Evolutionary conservation across 2,329 filamentous ascomycete genomes (phyloP).

Genomic region (Chaetomiaceae sp.): DNA sequence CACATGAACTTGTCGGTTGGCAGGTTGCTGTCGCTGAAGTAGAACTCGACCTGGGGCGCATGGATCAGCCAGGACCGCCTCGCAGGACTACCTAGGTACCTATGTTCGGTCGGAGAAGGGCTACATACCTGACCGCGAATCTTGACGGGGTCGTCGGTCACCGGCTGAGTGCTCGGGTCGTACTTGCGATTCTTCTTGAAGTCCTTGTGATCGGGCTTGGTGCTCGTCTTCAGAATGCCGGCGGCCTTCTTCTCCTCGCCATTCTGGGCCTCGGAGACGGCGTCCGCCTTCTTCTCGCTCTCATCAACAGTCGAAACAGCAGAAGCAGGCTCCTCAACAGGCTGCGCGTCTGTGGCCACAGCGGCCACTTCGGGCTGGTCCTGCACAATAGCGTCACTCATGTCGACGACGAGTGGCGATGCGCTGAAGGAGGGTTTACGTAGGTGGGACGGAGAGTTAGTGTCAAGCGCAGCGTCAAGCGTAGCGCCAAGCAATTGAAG

Average conservation of each 20-base stretch:
- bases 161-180: conserved; percentile 61
- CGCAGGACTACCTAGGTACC: no score
- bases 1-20: conserved; percentile 85
- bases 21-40: conserved; percentile 90
- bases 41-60: conserved; percentile 79
- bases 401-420: conserved; percentile 26
- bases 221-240: conserved; percentile 43
- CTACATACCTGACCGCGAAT: conserved; percentile 78
- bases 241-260: conserved; percentile 13
- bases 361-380: conserved; percentile 24
- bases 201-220: conserved; percentile 37
- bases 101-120: no score
- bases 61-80: conserved; percentile 16
- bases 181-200: conserved; percentile 62
- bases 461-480: no score
- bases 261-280: conserved; percentile 12
- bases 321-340: conserved; percentile 24
- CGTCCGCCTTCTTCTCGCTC: conserved; percentile 26
- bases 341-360: conserved; percentile 31
- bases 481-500: conserved; percentile 2
- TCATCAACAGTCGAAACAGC: conserved; percentile 24
- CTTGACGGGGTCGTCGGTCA: conserved; percentile 70
- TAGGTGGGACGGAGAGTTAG: neutral
- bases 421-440: conserved; percentile 6
- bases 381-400: conserved; percentile 33